Evolutionary conservation across 768 basidiomycete genomes (phyloP).

Genomic region (Asterophora parasitica): DNA sequence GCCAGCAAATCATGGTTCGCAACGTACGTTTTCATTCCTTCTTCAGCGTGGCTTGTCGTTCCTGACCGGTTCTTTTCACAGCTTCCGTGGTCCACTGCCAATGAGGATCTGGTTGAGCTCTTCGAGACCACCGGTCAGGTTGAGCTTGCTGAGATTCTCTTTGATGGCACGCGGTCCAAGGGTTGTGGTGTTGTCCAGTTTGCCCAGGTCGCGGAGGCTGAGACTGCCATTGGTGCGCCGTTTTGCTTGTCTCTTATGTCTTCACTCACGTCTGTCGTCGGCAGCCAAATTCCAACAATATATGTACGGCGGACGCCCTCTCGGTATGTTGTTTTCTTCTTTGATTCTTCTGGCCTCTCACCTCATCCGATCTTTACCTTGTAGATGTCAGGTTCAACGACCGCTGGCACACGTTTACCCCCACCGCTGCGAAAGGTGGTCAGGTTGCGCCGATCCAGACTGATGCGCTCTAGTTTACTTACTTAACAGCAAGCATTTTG

Average conservation of each 20-base stretch:
- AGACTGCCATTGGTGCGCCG: constrained; percentile 81
- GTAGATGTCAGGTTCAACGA: constrained; percentile 92
- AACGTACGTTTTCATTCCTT: constrained; percentile 65
- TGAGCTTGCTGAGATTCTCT: constrained; percentile 90
- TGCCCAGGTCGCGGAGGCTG: constrained; percentile 78
- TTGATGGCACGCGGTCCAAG: constrained; percentile 88
- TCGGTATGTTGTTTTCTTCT: constrained; percentile 45
- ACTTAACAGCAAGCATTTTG: neutral
- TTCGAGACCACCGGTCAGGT: constrained; percentile 98
- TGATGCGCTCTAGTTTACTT: constrained; percentile 33
- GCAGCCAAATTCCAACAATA: constrained; percentile 92
- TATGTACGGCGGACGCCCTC: constrained; percentile 88
- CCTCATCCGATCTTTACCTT: neutral
- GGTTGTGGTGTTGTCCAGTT: constrained; percentile 97
- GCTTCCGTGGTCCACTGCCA: constrained; percentile 98
- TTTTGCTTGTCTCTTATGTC: neutral
- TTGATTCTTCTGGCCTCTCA: neutral
- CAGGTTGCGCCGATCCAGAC: constrained; percentile 64
- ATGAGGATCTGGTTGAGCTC: constrained; percentile 95
- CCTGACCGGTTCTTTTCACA: constrained; percentile 25
- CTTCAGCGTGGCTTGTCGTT: neutral
- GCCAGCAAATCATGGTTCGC: constrained; percentile 96
- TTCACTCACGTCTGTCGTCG: constrained; percentile 1
- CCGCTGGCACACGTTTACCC: constrained; percentile 91
- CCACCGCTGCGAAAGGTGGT: constrained; percentile 84